Evolutionary conservation across 805 yeast genomes (phyloP).

Genomic region (Naumovozyma castellii): DNA sequence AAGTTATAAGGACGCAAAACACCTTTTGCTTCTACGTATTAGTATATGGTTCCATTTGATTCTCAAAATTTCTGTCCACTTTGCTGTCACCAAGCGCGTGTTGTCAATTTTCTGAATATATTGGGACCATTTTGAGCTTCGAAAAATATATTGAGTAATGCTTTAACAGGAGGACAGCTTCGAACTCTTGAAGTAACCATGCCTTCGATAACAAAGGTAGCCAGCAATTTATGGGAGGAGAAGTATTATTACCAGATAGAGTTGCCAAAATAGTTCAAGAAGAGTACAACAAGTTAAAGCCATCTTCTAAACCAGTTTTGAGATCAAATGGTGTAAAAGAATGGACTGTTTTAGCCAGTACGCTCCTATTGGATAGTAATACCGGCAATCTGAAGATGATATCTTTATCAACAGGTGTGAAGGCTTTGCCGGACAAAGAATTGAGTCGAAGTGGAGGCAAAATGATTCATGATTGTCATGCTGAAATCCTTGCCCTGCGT

Average conservation of each 20-base stretch:
- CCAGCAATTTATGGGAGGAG: too few species aligned
- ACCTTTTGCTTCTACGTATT: too few species aligned
- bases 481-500: conserved; percentile 70
- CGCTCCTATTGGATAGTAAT: conserved; percentile 38
- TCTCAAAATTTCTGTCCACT: too few species aligned
- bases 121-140: too few species aligned
- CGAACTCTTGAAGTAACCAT: too few species aligned
- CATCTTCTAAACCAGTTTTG: conserved; percentile 47
- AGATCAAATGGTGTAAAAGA: conserved; percentile 61
- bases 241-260: conserved; percentile 15
- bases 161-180: too few species aligned
- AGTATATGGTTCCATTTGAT: too few species aligned
- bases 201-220: too few species aligned
- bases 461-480: conserved; percentile 81
- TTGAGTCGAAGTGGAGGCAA: conserved; percentile 42
- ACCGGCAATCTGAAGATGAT: conserved; percentile 29
- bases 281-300: conserved; percentile 27
- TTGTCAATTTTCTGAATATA: too few species aligned
- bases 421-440: conserved; percentile 51
- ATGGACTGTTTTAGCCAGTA: conserved; percentile 77
- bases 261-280: conserved; percentile 12
- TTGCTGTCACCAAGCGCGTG: too few species aligned
- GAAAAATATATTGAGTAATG: too few species aligned
- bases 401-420: conserved; percentile 72
- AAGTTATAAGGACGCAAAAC: too few species aligned